Evolutionary conservation across 2,329 filamentous ascomycete genomes (phyloP).

Genomic region (Penicillium sp.): DNA sequence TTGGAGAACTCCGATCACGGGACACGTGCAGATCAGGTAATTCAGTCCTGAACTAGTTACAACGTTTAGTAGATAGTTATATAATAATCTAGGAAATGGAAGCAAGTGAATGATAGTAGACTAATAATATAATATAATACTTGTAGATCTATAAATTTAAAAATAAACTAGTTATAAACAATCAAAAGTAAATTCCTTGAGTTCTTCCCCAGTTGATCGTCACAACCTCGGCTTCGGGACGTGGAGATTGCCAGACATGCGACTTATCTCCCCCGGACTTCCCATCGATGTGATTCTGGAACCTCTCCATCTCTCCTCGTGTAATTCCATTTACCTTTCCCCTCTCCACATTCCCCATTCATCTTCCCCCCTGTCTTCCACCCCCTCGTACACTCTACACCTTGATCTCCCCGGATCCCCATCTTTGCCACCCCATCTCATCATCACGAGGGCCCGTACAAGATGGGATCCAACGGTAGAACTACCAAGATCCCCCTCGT

Average conservation of each 20-base stretch:
- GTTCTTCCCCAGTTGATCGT: constrained; percentile 18
- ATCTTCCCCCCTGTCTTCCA: neutral
- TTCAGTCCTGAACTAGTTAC: neutral
- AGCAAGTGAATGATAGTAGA: neutral
- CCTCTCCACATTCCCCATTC: neutral
- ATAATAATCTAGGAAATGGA: neutral
- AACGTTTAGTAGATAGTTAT: neutral
- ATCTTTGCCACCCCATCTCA: constrained; percentile 12
- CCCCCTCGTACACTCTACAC: neutral
- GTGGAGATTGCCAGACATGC: constrained; percentile 32
- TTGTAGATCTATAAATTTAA: neutral
- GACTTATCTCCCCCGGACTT: constrained; percentile 34
- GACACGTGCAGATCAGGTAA: constrained; percentile 12
- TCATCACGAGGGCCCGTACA: constrained; percentile 10
- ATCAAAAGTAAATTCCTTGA: neutral
- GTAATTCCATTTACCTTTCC: neutral
- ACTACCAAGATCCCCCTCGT: constrained; percentile 67
- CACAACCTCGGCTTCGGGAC: constrained; percentile 39
- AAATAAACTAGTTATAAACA: neutral
- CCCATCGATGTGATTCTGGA: constrained; percentile 34
- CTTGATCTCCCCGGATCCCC: neutral
- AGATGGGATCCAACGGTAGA: constrained; percentile 42
- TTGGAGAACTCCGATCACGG: constrained; percentile 23
- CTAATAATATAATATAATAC: neutral
- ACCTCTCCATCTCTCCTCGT: constrained; percentile 20